A percentile compares a stretch with the other conserved stretches of the same genome.
These are phyloP conservation scores for Exophiala viscosa DNA, from an alignment of 2,329 filamentous ascomycete species.

Conservation along the genomic window DNA sequence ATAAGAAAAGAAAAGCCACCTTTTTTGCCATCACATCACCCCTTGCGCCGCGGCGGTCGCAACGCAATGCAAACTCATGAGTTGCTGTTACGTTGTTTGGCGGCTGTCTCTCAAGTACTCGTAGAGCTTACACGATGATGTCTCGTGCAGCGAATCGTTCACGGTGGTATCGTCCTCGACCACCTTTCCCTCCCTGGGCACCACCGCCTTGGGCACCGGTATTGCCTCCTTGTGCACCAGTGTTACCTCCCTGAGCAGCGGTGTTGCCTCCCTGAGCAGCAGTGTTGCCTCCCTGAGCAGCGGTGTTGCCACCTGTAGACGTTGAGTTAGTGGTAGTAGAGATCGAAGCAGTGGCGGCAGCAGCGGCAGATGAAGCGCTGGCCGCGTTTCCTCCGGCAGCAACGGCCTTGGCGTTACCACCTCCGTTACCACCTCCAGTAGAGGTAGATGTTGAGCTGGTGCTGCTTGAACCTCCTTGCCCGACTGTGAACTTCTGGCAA, in stretches of 20 bases:
- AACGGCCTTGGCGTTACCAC: slow-evolving; percentile 25
- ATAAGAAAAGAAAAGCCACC: no score
- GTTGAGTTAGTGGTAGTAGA: neutral
- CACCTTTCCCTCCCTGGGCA: slow-evolving; percentile 9
- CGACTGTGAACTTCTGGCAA: slow-evolving; percentile 59
- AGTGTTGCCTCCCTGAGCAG: no score
- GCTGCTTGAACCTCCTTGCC: slow-evolving; percentile 49
- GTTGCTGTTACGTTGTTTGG: no score
- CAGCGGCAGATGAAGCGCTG: neutral
- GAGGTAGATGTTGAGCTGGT: slow-evolving; percentile 29
- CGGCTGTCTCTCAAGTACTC: no score
- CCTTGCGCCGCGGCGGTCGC: no score
- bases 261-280: neutral
- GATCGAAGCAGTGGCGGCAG: slow-evolving; percentile 1
- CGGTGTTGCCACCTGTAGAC: slow-evolving; percentile 3
- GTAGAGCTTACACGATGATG: slow-evolving; percentile 21
- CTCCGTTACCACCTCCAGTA: slow-evolving; percentile 38
- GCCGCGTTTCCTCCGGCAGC: neutral
- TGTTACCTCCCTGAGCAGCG: neutral
- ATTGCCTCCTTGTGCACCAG: neutral
- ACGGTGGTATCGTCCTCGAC: slow-evolving; percentile 17
- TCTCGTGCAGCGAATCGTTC: slow-evolving; percentile 25
- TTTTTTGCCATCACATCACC: no score
- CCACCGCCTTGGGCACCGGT: slow-evolving; percentile 8
- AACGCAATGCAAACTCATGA: no score